phyloP scores from a whole-genome alignment of 257 asterid genomes.

The Sherardia arvensis region DNA sequence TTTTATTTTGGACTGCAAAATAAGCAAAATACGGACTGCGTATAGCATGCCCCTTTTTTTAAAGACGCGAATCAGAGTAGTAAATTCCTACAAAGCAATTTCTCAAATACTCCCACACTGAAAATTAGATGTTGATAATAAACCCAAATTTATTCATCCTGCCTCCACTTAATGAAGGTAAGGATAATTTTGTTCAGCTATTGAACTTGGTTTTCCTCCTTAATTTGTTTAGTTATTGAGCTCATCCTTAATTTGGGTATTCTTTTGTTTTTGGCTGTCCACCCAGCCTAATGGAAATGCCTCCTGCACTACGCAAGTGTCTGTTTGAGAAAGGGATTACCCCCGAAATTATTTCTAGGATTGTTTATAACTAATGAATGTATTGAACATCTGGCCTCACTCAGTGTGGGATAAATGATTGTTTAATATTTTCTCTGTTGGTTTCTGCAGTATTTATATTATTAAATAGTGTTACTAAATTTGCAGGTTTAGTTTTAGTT shows the following conservation, averaged over 20 bases:
- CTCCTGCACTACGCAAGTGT: background rate
- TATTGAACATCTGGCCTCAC: background rate
- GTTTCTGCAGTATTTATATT: background rate
- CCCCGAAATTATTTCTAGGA: background rate
- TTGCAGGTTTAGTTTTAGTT: background rate
- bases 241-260: background rate
- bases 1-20: too few species aligned
- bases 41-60: too few species aligned
- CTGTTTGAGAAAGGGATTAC: background rate
- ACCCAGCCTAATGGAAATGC: background rate
- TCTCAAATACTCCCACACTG: background rate
- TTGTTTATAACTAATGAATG: too few species aligned
- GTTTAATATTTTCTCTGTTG: background rate
- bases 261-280: background rate
- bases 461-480: background rate
- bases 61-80: too few species aligned
- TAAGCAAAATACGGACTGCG: too few species aligned
- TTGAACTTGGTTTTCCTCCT: too few species aligned
- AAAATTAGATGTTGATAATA: too few species aligned
- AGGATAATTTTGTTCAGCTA: background rate
- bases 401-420: background rate
- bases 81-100: too few species aligned
- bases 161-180: background rate
- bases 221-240: too few species aligned
- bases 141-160: background rate